Base-by-base conservation (phyloP, 1,284 basidiomycete species). In the Dichomitus squalens region DNA sequence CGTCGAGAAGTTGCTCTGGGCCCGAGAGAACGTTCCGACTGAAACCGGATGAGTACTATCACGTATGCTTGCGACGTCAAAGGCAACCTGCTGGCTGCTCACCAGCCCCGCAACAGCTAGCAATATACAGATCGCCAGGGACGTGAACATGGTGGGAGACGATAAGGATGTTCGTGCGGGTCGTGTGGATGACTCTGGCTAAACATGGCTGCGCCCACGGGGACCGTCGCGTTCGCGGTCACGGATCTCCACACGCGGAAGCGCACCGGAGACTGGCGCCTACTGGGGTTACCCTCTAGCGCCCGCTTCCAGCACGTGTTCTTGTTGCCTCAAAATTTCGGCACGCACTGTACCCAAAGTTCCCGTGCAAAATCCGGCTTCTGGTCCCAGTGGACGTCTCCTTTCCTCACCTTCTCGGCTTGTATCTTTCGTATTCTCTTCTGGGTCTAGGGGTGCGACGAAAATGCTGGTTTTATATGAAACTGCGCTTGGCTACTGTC, bases 401-500 rank as follows among this genome's bases (percentile, higher is more conserved):
- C 35, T 36, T 20, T 44, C 44, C 55, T 25, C 39, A 6, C 27
- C 11, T 46, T 20, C 27, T 46, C 16, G 43, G 27, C 43, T 46
- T 31, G 43, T 46, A 46, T 46, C 55, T 59, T 60, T 58, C 52
- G 52, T 52, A 51, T 27, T 31, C 51, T 55, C 55, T 53, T 56
- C 54, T 65, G 49, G 25, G 34, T n/a, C 31, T 31, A 49, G 38
- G 54, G 38, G 35, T 43, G n/a, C 48, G 33, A 39, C 47, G 68
- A 80, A 77, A 75, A 92, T 93, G 90, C 80, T 93, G 72, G 90
- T 93, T 33, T 75, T 93, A 63, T 92, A 91, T 76, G 90, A 93
- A 78, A 93, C 92, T 3, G 84, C 92, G 41, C 83, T 94, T 73
- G 95, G 96, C 76, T 98, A 96, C 82, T 96, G 94, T 81, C 90